phyloP scores from a whole-genome alignment of 768 basidiomycete genomes.

The Inosperma sp. region DNA sequence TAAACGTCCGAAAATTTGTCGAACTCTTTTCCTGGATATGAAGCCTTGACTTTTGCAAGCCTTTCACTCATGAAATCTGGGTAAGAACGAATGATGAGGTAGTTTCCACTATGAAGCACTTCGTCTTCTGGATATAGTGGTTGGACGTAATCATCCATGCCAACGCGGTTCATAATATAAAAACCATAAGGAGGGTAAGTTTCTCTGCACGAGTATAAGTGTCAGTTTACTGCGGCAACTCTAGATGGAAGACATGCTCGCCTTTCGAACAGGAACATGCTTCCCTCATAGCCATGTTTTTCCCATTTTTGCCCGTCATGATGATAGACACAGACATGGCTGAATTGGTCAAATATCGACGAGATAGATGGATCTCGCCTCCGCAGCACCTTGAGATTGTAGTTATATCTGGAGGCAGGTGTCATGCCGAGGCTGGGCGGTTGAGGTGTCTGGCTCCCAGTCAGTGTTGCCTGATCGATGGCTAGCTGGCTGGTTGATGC shows the following conservation, averaged over 20 bases:
- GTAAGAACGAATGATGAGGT: conserved; percentile 70
- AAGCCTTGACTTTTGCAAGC: conserved; percentile 34
- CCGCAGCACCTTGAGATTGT: conserved; percentile 77
- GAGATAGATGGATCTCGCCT: conserved; percentile 75
- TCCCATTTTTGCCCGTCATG: conserved; percentile 73
- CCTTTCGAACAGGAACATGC: conserved; percentile 87
- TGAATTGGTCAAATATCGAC: conserved; percentile 83
- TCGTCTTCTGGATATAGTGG: conserved; percentile 76
- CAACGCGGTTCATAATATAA: conserved; percentile 79
- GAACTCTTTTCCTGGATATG: conserved; percentile 26
- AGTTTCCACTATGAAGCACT: conserved; percentile 55
- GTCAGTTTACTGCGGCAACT: conserved; percentile 9
- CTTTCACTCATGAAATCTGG: conserved; percentile 59
- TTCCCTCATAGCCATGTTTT: conserved; percentile 82
- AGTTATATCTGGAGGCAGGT: conserved; percentile 58
- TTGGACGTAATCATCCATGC: conserved; percentile 73
- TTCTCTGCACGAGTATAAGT: conserved; percentile 42
- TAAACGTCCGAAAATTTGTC: conserved; percentile 52
- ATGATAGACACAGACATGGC: conserved; percentile 80
- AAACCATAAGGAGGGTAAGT: conserved; percentile 81
- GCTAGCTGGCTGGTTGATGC: conserved; percentile 7
- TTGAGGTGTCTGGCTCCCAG: conserved; percentile 20
- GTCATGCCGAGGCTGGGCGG: conserved; percentile 49
- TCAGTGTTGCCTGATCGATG: conserved; percentile 17
- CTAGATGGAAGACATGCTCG: conserved; percentile 30